These are phyloP conservation scores for Thalassiosira ordinaria DNA, from an alignment of 352 stramenopile genomes.

Conservation along the genomic window DNA sequence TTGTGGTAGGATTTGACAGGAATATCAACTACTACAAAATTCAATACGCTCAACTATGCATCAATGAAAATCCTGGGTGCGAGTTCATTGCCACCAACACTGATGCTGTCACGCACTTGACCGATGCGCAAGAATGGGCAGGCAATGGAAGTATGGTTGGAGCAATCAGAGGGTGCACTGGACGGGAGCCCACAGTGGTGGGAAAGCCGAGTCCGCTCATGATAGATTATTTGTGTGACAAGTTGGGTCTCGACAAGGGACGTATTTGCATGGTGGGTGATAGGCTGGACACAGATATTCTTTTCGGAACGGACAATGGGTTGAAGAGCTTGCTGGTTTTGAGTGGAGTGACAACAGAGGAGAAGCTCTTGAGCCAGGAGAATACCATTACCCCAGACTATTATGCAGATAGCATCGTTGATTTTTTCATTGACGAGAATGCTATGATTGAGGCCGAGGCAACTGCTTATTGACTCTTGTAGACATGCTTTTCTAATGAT, in stretches of 20 bases:
- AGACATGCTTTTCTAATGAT: too few relatives aligned
- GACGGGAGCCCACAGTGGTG: constrained; percentile 87
- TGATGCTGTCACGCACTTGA: constrained; percentile 90
- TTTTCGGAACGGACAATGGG: constrained; percentile 90
- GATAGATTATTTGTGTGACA: constrained; percentile 90
- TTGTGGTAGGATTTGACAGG: constrained; percentile 89
- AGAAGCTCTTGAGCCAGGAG: constrained; percentile 86
- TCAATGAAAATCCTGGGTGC: constrained; percentile 88
- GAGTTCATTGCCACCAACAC: constrained; percentile 91
- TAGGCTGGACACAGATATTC: constrained; percentile 90
- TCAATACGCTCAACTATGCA: constrained; percentile 89
- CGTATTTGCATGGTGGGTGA: constrained; percentile 90
- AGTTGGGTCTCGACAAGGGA: constrained; percentile 80
- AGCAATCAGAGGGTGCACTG: constrained; percentile 89
- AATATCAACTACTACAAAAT: constrained; percentile 92
- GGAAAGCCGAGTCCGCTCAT: constrained; percentile 89
- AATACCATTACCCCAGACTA: constrained; percentile 89
- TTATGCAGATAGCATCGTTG: constrained; percentile 89
- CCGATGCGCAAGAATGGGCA: constrained; percentile 90
- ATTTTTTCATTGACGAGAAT: constrained; percentile 85
- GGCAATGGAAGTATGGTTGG: constrained; percentile 90
- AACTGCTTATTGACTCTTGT: too few relatives aligned
- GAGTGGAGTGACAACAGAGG: constrained; percentile 88
- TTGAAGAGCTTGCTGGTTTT: constrained; percentile 88
- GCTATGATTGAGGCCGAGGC: constrained; percentile 37